phyloP scores from a whole-genome alignment of 441 rosid genomes.

The Croton laevigatus region DNA sequence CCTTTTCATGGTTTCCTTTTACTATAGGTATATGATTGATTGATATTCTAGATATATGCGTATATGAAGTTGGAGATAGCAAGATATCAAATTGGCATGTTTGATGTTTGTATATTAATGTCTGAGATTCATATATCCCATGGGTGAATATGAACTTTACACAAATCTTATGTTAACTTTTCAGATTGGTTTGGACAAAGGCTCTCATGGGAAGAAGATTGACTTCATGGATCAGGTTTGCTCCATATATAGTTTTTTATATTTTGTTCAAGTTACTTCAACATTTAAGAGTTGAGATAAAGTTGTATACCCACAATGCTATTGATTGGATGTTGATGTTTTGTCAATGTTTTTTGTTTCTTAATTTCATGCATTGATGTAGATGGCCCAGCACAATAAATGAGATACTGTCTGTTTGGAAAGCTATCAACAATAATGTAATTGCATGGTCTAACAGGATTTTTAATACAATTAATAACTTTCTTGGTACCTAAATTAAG shows the following conservation, averaged over 20 bases:
- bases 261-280: background rate
- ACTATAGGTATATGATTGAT: no score
- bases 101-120: background rate
- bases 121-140: background rate
- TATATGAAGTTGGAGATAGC: background rate
- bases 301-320: background rate
- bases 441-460: background rate
- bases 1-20: constrained; percentile 5
- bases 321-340: background rate
- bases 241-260: background rate
- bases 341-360: background rate
- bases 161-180: constrained; percentile 11
- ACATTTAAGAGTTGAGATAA: background rate
- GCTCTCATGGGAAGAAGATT: constrained; percentile 61
- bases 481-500: background rate
- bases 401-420: background rate
- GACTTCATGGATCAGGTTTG: constrained; percentile 71
- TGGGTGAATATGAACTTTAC: constrained; percentile 11
- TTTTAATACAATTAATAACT: background rate
- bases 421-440: background rate
- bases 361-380: background rate
- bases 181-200: constrained; percentile 89
- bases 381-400: background rate
- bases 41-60: background rate
- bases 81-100: background rate